Base-by-base conservation (phyloP, 371 early-diverging fungal genomes). In the Mortierella sp. region DNA sequence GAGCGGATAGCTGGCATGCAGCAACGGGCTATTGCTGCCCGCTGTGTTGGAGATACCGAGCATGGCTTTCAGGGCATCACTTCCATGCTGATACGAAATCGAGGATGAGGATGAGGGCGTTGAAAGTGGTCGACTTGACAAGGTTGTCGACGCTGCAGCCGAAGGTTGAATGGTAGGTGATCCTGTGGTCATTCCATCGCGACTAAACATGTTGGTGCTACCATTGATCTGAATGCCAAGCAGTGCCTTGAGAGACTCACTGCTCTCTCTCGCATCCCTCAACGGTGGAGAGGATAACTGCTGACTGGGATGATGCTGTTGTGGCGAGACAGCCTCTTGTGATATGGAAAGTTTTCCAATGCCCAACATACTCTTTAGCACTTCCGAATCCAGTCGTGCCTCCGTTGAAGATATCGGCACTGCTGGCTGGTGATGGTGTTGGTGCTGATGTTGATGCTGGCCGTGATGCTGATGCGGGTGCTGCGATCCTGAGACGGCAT, bases 311-410 rank as follows among this genome's bases (percentile, higher is more conserved):
- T 27, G 12, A 27, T 66, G 51, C 23, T 50, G 48, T 5, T 50
- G 57, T 39, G 57, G 26, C 4, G 42, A 42, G 2, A 52, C 28
- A 11, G 39, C 12, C 1, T 62, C 49, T 23, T 62, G 63, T 30
- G 64, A 47, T 8, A 54, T 46, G 26, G 50, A 11, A 4, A 49
- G 2, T 23, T 55, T 56, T 24, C 76, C 70, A 14, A 75, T 75
- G 4, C 76, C 76, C 39, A 75, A 51, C 70, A 75, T 75, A 26
- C 50, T 69, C 50, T 64, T 75, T 57, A 75, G 50, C n/a, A 64
- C 39, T 4, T 75, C 62, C 3, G 76, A 69, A 47, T 75, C 76
- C 17, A 23, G 42, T 14, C 54, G 69, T 21, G 68, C 73, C 21
- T 50, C 60, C 3, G 68, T 46, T 1, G 69, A 42, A 26, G 75